Percentiles rank a stretch among this genome's conserved stretches.
Evolutionary conservation across 139 green algal species (phyloP).

Genomic region (Chlamydomonas incerta): DNA sequence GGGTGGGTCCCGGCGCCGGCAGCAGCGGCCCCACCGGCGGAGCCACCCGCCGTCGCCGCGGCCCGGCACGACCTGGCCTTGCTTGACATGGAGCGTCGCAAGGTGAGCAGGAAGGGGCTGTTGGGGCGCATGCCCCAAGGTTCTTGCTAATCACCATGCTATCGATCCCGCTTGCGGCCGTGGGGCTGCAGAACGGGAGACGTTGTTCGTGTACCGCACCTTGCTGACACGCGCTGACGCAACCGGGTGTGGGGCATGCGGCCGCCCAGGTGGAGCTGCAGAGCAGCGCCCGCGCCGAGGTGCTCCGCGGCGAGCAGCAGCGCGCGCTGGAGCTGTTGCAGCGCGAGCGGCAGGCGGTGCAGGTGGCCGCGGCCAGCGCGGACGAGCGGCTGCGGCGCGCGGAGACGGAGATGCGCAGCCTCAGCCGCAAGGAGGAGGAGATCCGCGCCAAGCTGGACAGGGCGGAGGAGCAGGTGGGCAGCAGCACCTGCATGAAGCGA

Average conservation of each 20-base stretch:
- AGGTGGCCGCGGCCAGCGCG: neutral
- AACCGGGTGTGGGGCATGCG: no score
- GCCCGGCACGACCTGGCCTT: no score
- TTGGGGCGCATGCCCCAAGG: no score
- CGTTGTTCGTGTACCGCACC: neutral
- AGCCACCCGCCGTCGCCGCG: no score
- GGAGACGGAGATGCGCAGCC: slow-evolving; percentile 12
- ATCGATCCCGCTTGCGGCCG: no score
- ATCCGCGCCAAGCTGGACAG: neutral
- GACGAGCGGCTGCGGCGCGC: slow-evolving; percentile 20
- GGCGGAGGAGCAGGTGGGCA: slow-evolving; percentile 25
- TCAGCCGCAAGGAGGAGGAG: slow-evolving; percentile 10
- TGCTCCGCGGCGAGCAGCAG: slow-evolving; percentile 37
- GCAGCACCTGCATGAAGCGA: no score
- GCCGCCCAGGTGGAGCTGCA: neutral
- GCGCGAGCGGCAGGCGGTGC: slow-evolving; percentile 5
- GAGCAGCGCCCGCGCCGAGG: neutral
- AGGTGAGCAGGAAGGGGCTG: no score
- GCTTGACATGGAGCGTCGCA: no score
- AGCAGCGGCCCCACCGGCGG: no score
- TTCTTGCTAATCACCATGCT: no score
- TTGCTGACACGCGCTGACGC: neutral
- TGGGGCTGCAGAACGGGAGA: no score
- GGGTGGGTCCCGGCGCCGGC: no score
- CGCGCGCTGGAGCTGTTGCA: slow-evolving; percentile 41